Percentiles rank a stretch among this genome's conserved stretches.
Evolutionary conservation across 208 protist genomes (phyloP).

Genomic region (Herpetomonas tarakana): DNA sequence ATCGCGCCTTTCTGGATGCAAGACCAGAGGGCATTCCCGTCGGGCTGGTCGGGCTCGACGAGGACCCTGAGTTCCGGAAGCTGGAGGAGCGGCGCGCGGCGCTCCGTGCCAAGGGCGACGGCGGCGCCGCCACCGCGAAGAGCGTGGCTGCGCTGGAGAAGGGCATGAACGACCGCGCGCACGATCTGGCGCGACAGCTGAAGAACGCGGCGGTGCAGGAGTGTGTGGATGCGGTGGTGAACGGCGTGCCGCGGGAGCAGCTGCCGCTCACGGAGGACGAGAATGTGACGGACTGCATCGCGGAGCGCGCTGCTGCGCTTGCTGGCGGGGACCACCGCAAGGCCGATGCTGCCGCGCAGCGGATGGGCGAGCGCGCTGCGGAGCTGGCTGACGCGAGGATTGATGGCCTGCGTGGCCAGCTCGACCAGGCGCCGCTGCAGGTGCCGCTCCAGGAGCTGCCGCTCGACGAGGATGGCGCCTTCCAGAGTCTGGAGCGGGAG

Average conservation of each 20-base stretch:
- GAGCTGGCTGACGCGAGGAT: conserved; percentile 74
- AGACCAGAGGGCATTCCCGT: conserved; percentile 49
- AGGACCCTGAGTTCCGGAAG: conserved; percentile 54
- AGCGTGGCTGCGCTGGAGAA: conserved; percentile 63
- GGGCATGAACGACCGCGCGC: conserved; percentile 71
- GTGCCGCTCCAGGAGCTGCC: conserved; percentile 58
- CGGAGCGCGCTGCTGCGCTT: conserved; percentile 59
- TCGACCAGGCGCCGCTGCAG: conserved; percentile 58
- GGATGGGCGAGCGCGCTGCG: conserved; percentile 60
- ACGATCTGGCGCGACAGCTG: conserved; percentile 66
- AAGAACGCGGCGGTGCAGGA: conserved; percentile 51
- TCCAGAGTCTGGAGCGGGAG: conserved; percentile 59
- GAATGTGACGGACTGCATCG: conserved; percentile 61
- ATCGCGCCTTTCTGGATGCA: conserved; percentile 50
- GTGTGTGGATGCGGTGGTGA: conserved; percentile 42
- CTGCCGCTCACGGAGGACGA: conserved; percentile 68
- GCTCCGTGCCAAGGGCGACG: conserved; percentile 45
- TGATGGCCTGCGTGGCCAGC: conserved; percentile 54
- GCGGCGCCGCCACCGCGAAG: conserved; percentile 40
- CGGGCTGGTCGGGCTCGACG: conserved; percentile 47
- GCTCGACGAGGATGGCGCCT: conserved; percentile 59
- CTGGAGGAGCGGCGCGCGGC: conserved; percentile 55
- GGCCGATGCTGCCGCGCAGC: conserved; percentile 41
- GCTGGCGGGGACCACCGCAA: conserved; percentile 47
- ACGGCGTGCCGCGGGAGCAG: conserved; percentile 50